Base-by-base conservation (phyloP, 805 yeast genomes). In the Lipomyces yamadae region DNA sequence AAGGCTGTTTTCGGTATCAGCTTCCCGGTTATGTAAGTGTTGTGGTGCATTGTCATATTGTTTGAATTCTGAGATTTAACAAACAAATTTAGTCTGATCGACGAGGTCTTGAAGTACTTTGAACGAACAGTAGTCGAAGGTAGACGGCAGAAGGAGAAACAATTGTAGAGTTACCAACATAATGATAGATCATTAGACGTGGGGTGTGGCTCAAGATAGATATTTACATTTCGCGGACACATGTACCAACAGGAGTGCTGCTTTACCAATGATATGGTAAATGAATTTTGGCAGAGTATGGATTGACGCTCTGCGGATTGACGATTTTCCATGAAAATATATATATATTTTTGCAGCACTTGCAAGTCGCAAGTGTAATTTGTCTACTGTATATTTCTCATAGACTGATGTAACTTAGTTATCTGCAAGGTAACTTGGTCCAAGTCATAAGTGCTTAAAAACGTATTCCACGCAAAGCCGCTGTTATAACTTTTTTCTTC, bases 61-160 rank as follows among this genome's bases (percentile, higher is more conserved):
- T 52, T 6, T 29, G 55, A 32, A 24, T 6, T 29, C n/a, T n/a
- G 34, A 10, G 24, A n/a, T 15, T 15, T 32, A 24, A 29, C 34
- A 29, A 15, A 24, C 24, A 24, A n/a, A 52, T 52, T 29, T 32
- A 52, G 55, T 58, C 48, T 76, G 11, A 57, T 80, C 13, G 82
- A 80, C 64, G 82, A 80, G 73, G 55, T 77, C 33, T 75, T 80
- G 70, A 80, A 80, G 68, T 61, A 75, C 6, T 72, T 74, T 33
- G 82, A 80, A 61, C 72, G 82, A 60, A 58, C 61, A 42, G 56
- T 68, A 29, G 56, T 68, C 18, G 69, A 63, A 53, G 55, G 55
- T 10, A 61, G 50, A 48, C 61, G 39, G 4, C 56, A 39, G 13
- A 55, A 57, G 10, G 63, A 33, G 39, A 60, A 64, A 57, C 56